phyloP scores from a whole-genome alignment of 129 eudicot species.

The Flaveria trinervia region DNA sequence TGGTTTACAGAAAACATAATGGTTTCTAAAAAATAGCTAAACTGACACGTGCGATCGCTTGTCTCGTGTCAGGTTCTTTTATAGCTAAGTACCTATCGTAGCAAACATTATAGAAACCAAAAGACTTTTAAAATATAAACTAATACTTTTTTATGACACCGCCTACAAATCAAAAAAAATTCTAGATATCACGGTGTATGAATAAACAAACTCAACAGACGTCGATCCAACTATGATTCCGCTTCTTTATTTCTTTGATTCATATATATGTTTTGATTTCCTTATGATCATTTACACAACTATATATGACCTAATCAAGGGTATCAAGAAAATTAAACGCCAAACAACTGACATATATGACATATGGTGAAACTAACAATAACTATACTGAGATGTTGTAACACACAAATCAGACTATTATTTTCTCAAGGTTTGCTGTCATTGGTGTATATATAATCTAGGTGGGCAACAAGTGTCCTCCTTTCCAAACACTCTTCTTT shows the following conservation, averaged over 20 bases:
- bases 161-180: neutral
- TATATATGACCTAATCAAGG: neutral
- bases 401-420: neutral
- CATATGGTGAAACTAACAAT: neutral
- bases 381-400: neutral
- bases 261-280: no score
- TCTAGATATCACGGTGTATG: neutral
- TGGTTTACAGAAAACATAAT: no score
- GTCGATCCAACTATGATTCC: neutral
- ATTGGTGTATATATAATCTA: slow-evolving; percentile 39
- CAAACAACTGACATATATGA: neutral
- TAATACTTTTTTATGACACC: no score
- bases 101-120: no score
- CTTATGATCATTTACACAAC: slow-evolving; percentile 21
- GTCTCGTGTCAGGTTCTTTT: no score
- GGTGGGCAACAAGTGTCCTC: slow-evolving; percentile 38
- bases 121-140: no score
- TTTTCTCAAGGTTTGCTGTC: slow-evolving; percentile 30
- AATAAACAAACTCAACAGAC: neutral
- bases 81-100: no score
- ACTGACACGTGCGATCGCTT: no score
- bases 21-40: no score
- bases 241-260: neutral
- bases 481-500: slow-evolving; percentile 38
- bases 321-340: neutral